Evolutionary conservation across 345 rosid genomes (phyloP).

Genomic region (Hirschfeldia incana): DNA sequence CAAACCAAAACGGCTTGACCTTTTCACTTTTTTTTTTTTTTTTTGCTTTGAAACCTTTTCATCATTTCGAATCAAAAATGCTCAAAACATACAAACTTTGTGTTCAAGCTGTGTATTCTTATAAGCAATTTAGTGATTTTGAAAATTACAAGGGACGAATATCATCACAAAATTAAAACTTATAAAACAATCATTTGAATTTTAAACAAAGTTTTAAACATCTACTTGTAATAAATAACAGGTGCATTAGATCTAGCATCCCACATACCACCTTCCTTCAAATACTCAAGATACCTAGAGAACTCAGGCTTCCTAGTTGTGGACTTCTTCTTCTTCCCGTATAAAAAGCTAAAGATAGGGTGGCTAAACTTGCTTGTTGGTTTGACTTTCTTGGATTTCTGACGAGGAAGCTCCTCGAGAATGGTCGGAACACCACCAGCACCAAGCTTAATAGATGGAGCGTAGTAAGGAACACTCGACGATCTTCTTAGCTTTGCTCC

Average conservation of each 20-base stretch:
- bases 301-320: slow-evolving; percentile 41
- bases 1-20: background rate
- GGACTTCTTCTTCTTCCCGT: slow-evolving; percentile 37
- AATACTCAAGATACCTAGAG: slow-evolving; percentile 41
- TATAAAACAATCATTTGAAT: background rate
- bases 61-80: background rate
- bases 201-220: background rate
- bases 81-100: background rate
- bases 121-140: background rate
- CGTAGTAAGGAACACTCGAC: slow-evolving; percentile 38
- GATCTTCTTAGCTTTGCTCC: slow-evolving; percentile 40
- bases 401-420: slow-evolving; percentile 36
- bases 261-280: slow-evolving; percentile 58
- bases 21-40: background rate
- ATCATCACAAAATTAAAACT: background rate
- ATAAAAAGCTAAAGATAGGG: slow-evolving; percentile 35
- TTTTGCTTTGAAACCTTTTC: background rate
- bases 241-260: slow-evolving; percentile 51
- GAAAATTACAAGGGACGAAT: background rate
- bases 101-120: background rate
- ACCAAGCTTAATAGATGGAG: slow-evolving; percentile 38
- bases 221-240: slow-evolving; percentile 50
- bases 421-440: slow-evolving; percentile 28
- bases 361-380: slow-evolving; percentile 46
- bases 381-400: slow-evolving; percentile 36